Conservation (phyloP, 2,329 filamentous ascomycete genomes). For the Cordyceps fumosorosea region DNA sequence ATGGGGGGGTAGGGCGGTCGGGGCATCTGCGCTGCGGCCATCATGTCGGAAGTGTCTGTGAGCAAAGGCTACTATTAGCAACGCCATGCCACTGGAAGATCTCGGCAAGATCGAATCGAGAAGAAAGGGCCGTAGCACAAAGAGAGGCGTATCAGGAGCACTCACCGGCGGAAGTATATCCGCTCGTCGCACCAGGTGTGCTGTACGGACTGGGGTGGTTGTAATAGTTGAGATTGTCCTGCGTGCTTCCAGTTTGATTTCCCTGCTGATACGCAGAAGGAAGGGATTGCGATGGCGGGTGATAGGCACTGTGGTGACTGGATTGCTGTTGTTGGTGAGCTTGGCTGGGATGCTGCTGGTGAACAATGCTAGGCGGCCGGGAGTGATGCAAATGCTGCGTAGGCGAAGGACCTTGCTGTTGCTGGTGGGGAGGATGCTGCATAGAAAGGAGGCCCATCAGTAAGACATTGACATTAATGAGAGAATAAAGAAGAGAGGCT, state of each 20-base stretch:
- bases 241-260: slow-evolving; percentile 53
- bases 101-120: no score
- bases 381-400: slow-evolving; percentile 62
- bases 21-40: slow-evolving; percentile 63
- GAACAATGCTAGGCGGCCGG: slow-evolving; percentile 65
- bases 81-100: background rate
- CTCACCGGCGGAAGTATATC: slow-evolving; percentile 83
- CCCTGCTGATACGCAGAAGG: slow-evolving; percentile 63
- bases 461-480: slow-evolving; percentile 30
- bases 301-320: slow-evolving; percentile 59
- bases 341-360: slow-evolving; percentile 65
- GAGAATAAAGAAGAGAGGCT: slow-evolving; percentile 11
- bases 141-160: slow-evolving; percentile 17
- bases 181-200: slow-evolving; percentile 71
- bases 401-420: slow-evolving; percentile 60
- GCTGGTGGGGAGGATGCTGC: slow-evolving; percentile 71
- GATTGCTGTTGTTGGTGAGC: slow-evolving; percentile 48
- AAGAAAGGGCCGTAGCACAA: background rate
- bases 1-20: slow-evolving; percentile 81
- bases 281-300: slow-evolving; percentile 56
- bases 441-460: slow-evolving; percentile 56
- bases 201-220: slow-evolving; percentile 78
- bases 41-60: slow-evolving; percentile 57
- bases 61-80: slow-evolving; percentile 5
- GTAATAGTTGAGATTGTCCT: slow-evolving; percentile 66